Base-by-base conservation (phyloP, 1,284 basidiomycete species). In the Athelia psychrophila region DNA sequence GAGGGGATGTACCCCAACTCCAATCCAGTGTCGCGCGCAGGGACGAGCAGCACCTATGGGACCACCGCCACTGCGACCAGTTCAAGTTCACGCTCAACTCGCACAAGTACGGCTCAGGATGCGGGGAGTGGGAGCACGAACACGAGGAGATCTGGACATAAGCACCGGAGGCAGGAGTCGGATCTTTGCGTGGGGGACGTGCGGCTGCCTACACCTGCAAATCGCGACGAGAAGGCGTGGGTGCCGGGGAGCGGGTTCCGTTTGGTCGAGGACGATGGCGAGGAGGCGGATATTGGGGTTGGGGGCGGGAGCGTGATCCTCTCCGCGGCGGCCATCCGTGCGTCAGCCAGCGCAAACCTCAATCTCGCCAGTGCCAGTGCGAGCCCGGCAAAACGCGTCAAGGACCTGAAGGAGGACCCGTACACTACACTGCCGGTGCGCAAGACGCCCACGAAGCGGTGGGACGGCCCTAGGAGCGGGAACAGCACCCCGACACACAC, bases 211-310 rank as follows among this genome's bases (percentile, higher is more conserved):
- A 13, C 27, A 30, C 27, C 5, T 30, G 27, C n/a, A n/a, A n/a
- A 30, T 30, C 6, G 48, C 52, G 56, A 42, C 56, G 60, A 36
- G 23, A 54, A 51, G 16, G 50, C 50, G 12, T 61, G 59, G 59
- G 47, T 47, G 15, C 47, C 53, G 1, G 56, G 56, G 24, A 53
- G 55, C 27, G 70, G 70, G 2, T 72, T 71, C 56, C 57, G 68
- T 33, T 65, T 71, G 44, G 59, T 71, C 36, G 58, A 66, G 38
- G 69, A 71, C 44, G 65, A 69, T 32, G 50, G 16, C 15, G 59
- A 47, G 9, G 38, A 56, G 10, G 16, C 5, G 6, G 38, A 9
- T 6, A n/a, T 48, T 44, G 46, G 46, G 51, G 51, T 32, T 49
- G 22, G 0, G 25, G 16, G 18, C 50, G 16, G 18, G n/a, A 42